Evolutionary conservation across 1,139 yeast genomes (phyloP), one percentile per base, ranked within the genome.

Genomic region (Hyphopichia khmerensis): DNA sequence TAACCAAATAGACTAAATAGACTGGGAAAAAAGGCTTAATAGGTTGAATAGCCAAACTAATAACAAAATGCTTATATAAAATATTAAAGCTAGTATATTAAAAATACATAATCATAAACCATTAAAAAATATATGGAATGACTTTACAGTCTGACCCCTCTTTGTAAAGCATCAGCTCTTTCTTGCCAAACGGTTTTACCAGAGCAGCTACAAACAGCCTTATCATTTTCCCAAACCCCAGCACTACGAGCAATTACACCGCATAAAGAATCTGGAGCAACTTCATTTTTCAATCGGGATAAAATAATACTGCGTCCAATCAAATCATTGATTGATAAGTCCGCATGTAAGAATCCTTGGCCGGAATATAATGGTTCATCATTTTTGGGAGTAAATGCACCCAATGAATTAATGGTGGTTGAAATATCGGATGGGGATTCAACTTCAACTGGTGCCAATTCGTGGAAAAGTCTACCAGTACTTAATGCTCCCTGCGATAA

Each of bases 141-240:
- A 21, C 8, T 21, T 26, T 11, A 26, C 29, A 26, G 29, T 11
- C 55, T 45, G 6, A 81, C 64, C 6, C 90, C 90, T 50, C 75
- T 77, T 10, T 60, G 53, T 33, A 75, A 60, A 3, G 95, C 95
- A 55, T 88, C 96, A 38, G 70, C 66, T 44, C 97, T 75, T 61
- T 93, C 99, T 60, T 93, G 90, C 99, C 99, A 93, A 23, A 91
- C 82, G 1, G 96, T 88, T 70, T 90, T 89, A 10, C 99, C 99
- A 23, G 95, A 82, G 61, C 99, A 93, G 35, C 95, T 84, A 64
- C 99, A 93, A 1, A 93, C 95, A 49, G 84, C 82, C 64, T 93
- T 93, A 56, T 86, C 87, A 64, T 93, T 93, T 58, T 93, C 96
- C 98, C 98, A 93, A 15, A 83, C 87, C 11, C 99, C 99, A 1